Evolutionary conservation across 1,139 yeast species (phyloP).

Genomic region (Suhomyces bolitotheri): DNA sequence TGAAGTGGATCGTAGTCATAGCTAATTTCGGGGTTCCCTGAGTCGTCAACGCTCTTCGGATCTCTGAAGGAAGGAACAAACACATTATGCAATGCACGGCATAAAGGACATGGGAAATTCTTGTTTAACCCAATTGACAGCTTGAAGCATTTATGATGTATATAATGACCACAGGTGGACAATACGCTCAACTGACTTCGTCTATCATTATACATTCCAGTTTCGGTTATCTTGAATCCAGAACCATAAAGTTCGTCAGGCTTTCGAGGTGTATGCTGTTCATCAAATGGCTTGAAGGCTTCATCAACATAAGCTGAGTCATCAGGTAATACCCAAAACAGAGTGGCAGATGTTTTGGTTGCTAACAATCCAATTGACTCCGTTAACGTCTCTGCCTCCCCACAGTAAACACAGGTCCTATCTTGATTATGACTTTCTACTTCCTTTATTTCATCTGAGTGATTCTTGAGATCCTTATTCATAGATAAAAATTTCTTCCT

Average conservation of each 20-base stretch:
- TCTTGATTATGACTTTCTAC: slow-evolving; percentile 15
- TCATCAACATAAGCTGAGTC: slow-evolving; percentile 10
- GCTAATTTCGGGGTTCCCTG: slow-evolving; percentile 2
- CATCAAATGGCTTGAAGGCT: slow-evolving; percentile 33
- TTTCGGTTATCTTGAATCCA: too few relatives aligned
- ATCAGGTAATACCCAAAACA: slow-evolving; percentile 52
- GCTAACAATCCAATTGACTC: slow-evolving; percentile 59
- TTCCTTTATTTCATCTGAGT: slow-evolving; percentile 11
- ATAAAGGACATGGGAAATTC: slow-evolving; percentile 55
- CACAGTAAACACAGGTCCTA: slow-evolving; percentile 67
- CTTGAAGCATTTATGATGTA: slow-evolving; percentile 59
- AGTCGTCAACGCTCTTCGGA: slow-evolving; percentile 21
- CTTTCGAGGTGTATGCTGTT: slow-evolving; percentile 14
- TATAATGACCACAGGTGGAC: slow-evolving; percentile 69
- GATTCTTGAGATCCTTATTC: slow-evolving; percentile 29
- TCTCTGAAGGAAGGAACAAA: slow-evolving; percentile 46
- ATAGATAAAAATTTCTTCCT: slow-evolving; percentile 39
- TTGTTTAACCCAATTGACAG: slow-evolving; percentile 24
- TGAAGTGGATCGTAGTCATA: slow-evolving; percentile 7
- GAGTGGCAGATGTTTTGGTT: slow-evolving; percentile 35
- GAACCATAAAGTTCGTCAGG: too few relatives aligned
- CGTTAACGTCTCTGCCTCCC: slow-evolving; percentile 50
- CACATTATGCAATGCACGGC: slow-evolving; percentile 52
- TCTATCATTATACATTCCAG: too few relatives aligned
- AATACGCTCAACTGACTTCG: too few relatives aligned